Evolutionary conservation across 306 rosid species (phyloP), one percentile per base, ranked within the genome.

Genomic region (Rubus parviflorus): DNA sequence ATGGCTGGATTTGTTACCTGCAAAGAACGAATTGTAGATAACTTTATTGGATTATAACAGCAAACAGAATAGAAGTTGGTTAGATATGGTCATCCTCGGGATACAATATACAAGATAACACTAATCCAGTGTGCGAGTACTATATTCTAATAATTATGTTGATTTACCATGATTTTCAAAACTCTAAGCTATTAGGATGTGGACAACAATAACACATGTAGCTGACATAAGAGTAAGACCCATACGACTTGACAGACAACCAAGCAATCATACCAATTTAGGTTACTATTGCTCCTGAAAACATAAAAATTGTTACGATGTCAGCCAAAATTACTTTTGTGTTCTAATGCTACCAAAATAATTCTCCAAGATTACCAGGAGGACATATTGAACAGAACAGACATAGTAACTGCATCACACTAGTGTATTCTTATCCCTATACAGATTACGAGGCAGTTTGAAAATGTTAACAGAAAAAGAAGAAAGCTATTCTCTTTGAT

Each of bases 1-100:
- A 92, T 95, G 74, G 99, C 99, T 77, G 99, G 99, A 87, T 95
- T 95, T 60, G 99, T 95, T 67, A 95, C 99, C 99, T 95, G 86
- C 76, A 76, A 79, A 68, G 65, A 52, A 35, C 11, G 54, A 68
- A 80, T 60, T 25, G 30, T 61, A 30, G 1, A 35, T 6, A 30
- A 30, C 42, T 61, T 1, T 30, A 61, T 61, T 2, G 13, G 19
- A 57, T 22, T 37, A 57, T 23, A 57, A 22, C 16, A 57, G 2
- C 38, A 57, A 57, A 25, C 63, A 57, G 37, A 57, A 12, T 22
- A 35, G 23, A 11, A 9, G 37, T 57, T 20, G 35, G 22, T 30
- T 57, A 57, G 64, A 22, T 57, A 57, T 23, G 64, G 64, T 14
- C 2, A 30, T 30, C 35, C 67, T 61, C 14, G n/a, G 41, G 67